These are phyloP conservation scores for Auxenochlorella pyrenoidosa DNA, from an alignment of 139 green algal species.

Conservation along the genomic window DNA sequence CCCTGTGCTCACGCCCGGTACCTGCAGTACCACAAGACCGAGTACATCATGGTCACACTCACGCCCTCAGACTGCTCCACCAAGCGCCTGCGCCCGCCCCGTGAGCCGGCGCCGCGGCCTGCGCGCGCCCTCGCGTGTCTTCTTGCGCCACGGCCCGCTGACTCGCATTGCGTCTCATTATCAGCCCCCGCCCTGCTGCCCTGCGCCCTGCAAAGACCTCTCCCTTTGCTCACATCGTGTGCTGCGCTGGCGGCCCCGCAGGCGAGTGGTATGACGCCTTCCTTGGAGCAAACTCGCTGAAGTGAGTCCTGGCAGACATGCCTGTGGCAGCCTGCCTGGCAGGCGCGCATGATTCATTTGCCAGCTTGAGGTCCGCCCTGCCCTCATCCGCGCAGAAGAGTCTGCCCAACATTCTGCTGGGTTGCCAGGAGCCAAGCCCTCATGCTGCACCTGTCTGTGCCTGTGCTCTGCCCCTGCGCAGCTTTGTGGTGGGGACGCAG, in stretches of 20 bases:
- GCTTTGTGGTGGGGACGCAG: not conserved
- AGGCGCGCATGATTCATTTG: too few species aligned
- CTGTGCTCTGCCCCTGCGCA: not conserved
- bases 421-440: not conserved
- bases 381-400: too few species aligned
- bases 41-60: slow-evolving; percentile 21
- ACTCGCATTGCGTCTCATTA: too few species aligned
- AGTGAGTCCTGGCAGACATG: not conserved
- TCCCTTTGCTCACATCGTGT: too few species aligned
- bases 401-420: too few species aligned
- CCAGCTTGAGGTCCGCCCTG: too few species aligned
- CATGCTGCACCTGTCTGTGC: not conserved
- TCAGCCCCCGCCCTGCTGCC: too few species aligned
- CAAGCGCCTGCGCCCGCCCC: slow-evolving; percentile 22
- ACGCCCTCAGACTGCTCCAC: slow-evolving; percentile 29
- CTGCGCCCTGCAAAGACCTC: too few species aligned
- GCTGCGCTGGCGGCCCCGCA: not conserved
- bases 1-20: too few species aligned
- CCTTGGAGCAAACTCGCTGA: not conserved
- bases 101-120: not conserved
- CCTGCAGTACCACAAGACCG: not conserved
- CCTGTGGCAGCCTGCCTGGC: too few species aligned
- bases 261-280: not conserved
- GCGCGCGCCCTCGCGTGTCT: too few species aligned
- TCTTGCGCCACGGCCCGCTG: too few species aligned